Base-by-base conservation (phyloP, 495 filamentous ascomycete genomes). In the Penicillium salamii region DNA sequence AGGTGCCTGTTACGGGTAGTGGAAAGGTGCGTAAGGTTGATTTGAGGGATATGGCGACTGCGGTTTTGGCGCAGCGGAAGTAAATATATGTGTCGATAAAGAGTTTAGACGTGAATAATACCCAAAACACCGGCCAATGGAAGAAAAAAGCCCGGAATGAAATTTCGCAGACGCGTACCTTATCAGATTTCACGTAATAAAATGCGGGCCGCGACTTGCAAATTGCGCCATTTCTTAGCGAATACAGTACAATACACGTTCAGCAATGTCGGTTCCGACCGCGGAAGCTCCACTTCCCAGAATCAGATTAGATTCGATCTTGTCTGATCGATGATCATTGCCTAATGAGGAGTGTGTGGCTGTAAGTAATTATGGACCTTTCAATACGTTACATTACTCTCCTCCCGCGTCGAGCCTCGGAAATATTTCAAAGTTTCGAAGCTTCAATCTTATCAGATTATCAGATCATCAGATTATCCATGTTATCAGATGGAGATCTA, bases 21-120 rank as follows among this genome's bases (percentile, higher is more conserved):
- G 85, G 85, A 7, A 88, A 88, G 69, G 78, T 88, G 17, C 75
- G 82, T 53, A 87, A 88, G 67, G 80, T 80, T 65, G 79, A 83
- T 61, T 70, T 88, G 69, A 77, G 80, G 18, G 67, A 80, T 56
- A 62, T 79, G 51, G 82, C 80, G 6, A 77, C 76, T 45, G 59
- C 64, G 49, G 59, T 82, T 15, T 42, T 84, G 56, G 66, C 68
- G 9, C 21, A 41, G 39, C 63, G 63, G 3, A 26, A 26, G 31
- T 33, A 19, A 8, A 7, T 3, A 29, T 34, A 33, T 14, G 13
- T 32, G 20, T 40, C 32, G 12, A 8, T 18, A 15, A n/a, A 46
- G 21, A 47, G 13, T 39, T 13, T 45, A 40, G 18, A 33, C 5
- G 7, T 32, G 7, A 40, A 32, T 34, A 47, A 51, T 51, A 51